Evolutionary conservation across 495 filamentous ascomycete genomes (phyloP), one percentile per base, ranked within the genome.

Genomic region (Chaetomium fimeti): DNA sequence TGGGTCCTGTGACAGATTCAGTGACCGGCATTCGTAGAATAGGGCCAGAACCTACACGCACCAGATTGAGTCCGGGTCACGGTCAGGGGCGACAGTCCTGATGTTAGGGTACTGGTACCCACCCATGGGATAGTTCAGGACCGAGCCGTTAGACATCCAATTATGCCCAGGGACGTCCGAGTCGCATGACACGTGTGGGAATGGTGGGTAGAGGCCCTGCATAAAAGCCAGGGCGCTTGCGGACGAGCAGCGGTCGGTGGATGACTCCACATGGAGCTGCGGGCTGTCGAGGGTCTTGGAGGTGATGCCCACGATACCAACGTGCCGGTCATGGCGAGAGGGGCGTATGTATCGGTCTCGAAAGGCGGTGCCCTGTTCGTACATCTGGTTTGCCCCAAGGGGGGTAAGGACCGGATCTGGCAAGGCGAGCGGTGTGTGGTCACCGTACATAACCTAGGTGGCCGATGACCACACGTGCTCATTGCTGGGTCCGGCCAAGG

Each of bases 101-200:
- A 79, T 71, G 47, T 71, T 71, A 15, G 79, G 77, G 60, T 81
- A 80, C 42, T 81, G 77, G 54, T 80, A 79, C 0, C 76, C 78
- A 22, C 61, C 64, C 9, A 79, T 38, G 20, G 78, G 79, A 25
- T 72, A 79, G 53, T 80, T 70, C 13, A 72, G 48, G 18, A 67
- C 61, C 4, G 69, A 63, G 47, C 75, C 73, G 54, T 78, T 74
- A 15, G 72, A 62, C 2, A 73, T 38, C 72, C 76, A 28, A 70
- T 70, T 18, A 61, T 57, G 27, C 63, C 62, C 11, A 66, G 63
- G 42, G 74, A 77, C 28, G 32, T 45, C 42, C 2, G 25, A 36
- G 52, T 63, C 52, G 53, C 53, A 63, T 15, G 40, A 4, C 1
- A 56, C 49, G 25, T 69, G 56, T 8, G 62, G 69, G 5, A 68